Conservation (phyloP, 352 stramenopile genomes). For the Pythium catenulatum region DNA sequence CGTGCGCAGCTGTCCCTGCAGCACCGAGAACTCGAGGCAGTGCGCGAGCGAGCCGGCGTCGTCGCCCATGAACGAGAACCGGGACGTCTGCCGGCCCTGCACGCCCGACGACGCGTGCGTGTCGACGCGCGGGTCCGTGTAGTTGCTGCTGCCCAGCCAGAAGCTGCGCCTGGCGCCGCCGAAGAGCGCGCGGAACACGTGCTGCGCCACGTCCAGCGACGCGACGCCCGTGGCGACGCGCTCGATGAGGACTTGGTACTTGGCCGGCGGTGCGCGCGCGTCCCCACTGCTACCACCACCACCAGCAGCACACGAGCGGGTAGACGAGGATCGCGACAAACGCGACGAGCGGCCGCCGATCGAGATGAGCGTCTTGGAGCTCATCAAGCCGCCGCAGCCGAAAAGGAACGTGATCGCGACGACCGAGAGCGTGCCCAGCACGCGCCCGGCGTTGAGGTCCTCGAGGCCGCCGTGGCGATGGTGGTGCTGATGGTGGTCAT, state of each 20-base stretch:
- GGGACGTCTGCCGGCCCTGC: conserved; percentile 45
- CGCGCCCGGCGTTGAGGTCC: neutral
- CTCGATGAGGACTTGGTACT: conserved; percentile 71
- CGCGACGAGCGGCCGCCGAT: conserved; percentile 68
- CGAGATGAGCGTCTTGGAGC: conserved; percentile 38
- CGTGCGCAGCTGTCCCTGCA: conserved; percentile 74
- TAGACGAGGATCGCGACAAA: conserved; percentile 88
- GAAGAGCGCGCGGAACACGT: conserved; percentile 80
- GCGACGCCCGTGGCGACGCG: conserved; percentile 64
- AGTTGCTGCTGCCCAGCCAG: conserved; percentile 92
- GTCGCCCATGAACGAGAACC: conserved; percentile 92
- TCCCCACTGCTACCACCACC: no score
- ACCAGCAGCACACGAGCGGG: conserved; percentile 85
- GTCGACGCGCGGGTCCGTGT: neutral
- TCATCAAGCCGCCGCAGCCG: conserved; percentile 61
- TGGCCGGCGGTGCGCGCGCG: neutral
- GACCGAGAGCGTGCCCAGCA: conserved; percentile 36
- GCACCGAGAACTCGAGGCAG: conserved; percentile 81
- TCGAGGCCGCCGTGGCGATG: neutral
- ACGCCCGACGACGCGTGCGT: neutral
- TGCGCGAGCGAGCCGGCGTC: conserved; percentile 75
- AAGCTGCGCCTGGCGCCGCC: conserved; percentile 73
- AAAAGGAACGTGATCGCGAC: conserved; percentile 64
- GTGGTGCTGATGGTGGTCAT: neutral
- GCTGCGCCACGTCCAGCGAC: conserved; percentile 79